These are phyloP conservation scores for Spirogloea muscicola DNA, from an alignment of 139 green algal genomes.

Conservation along the genomic window DNA sequence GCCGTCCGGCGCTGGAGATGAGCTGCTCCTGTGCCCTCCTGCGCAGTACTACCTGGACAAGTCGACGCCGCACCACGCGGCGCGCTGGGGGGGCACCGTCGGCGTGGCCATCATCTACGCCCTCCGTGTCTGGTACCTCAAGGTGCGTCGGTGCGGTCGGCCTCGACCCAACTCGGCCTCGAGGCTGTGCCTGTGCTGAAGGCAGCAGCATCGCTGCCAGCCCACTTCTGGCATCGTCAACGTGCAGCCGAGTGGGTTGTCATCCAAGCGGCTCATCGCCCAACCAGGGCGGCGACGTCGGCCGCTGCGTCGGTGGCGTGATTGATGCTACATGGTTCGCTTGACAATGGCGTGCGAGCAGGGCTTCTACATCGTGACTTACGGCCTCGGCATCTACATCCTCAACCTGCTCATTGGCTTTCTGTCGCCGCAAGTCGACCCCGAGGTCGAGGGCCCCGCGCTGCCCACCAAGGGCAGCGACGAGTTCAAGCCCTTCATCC, in stretches of 20 bases:
- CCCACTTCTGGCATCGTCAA: no score
- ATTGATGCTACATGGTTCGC: no score
- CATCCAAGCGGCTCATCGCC: no score
- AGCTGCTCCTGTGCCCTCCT: neutral
- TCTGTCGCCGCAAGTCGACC: slow-evolving; percentile 83
- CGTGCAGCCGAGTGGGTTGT: no score
- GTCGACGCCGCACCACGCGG: slow-evolving; percentile 62
- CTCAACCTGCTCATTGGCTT: slow-evolving; percentile 98
- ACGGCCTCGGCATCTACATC: slow-evolving; percentile 95
- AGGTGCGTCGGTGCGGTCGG: no score
- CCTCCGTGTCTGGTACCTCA: slow-evolving; percentile 67
- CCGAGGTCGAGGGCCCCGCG: slow-evolving; percentile 78
- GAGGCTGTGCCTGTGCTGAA: no score
- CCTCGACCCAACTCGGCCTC: no score
- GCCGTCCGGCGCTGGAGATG: no score
- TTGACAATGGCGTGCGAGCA: no score
- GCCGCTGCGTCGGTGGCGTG: no score
- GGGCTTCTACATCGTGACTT: slow-evolving; percentile 98
- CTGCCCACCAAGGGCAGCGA: slow-evolving; percentile 85
- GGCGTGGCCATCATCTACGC: slow-evolving; percentile 69
- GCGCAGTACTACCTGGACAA: slow-evolving; percentile 76
- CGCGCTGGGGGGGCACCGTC: slow-evolving; percentile 67
- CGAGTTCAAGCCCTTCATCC: slow-evolving; percentile 97
- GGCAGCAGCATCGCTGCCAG: no score
- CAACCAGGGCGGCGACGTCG: no score